Evolutionary conservation across 768 basidiomycete species (phyloP).

Genomic region (Xanthoconium stramineum): DNA sequence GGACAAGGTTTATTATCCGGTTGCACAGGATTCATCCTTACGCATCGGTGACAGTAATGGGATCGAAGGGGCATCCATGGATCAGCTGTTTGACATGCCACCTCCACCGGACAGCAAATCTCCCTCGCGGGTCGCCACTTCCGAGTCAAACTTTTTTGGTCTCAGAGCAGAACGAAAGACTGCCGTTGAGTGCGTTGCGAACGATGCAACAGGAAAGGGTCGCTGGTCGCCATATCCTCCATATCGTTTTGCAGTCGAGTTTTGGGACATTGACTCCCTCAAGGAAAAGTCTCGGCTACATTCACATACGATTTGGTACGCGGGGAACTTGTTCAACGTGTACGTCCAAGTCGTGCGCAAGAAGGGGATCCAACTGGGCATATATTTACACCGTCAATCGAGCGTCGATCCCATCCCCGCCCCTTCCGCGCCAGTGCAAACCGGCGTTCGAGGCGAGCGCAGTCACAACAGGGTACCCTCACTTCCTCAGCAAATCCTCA

Average conservation of each 20-base stretch:
- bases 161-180: conserved; percentile 46
- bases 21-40: conserved; percentile 65
- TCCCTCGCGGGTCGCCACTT: conserved; percentile 27
- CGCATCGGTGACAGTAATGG: conserved; percentile 71
- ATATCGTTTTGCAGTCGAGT: conserved; percentile 83
- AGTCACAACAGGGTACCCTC: conserved; percentile 31
- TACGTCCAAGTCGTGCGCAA: conserved; percentile 87
- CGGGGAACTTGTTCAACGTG: conserved; percentile 83
- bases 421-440: conserved; percentile 51
- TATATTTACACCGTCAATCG: conserved; percentile 87
- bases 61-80: conserved; percentile 57
- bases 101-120: conserved; percentile 23
- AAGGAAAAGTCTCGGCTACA: conserved; percentile 83
- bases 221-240: conserved; percentile 76
- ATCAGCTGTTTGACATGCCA: conserved; percentile 58
- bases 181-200: conserved; percentile 39
- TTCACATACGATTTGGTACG: conserved; percentile 87
- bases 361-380: conserved; percentile 78
- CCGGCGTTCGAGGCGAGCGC: conserved; percentile 24
- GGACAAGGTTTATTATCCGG: conserved; percentile 53
- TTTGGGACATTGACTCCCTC: conserved; percentile 79
- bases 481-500: conserved; percentile 30
- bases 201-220: conserved; percentile 41
- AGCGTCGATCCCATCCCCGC: conserved; percentile 76
- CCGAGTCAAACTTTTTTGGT: conserved; percentile 64